Base-by-base conservation (phyloP, 2,329 filamentous ascomycete genomes). In the Rosellinia necatrix region DNA sequence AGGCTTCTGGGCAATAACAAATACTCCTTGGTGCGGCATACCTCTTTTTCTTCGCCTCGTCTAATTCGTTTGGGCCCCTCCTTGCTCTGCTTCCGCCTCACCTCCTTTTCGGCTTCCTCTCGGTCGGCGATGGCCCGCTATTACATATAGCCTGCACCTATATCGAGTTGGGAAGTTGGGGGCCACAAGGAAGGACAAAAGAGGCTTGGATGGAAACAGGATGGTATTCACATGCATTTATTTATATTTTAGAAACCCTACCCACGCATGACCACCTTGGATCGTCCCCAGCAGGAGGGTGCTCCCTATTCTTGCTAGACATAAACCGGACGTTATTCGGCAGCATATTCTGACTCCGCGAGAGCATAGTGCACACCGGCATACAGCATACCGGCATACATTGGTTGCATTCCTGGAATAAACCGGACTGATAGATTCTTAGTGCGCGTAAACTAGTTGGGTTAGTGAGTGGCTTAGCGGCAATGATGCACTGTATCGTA, bases 111-210 rank as follows among this genome's bases (percentile, higher is more conserved):
- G 43, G 29, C 29, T 32, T 47, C 6, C 37, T 44, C 49, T 44
- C 22, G 37, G 49, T 53, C 40, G 25, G 38, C 32, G 24, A 42
- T 38, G 19, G 30, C 43, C 37, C 10, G 44, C 44, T 13, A n/a
- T 30, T 56, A 27, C 47, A 21, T 22, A 40, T 29, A 21, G 7
- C 25, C 21, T 17, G 13, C n/a, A 52, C 42, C 48, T 46, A 53
- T 48, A 22, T 49, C 49, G 30, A 49, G 49, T 21, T 30, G n/a
- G 50, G 46, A 55, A 55, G 51, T 51, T 58, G 51, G 56, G 56
- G 56, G 56, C 46, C 37, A 32, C n/a, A 22, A 37, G n/a, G 19
- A 34, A 12, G 32, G 21, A 24, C 15, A 25, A 15, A 29, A 9
- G 27, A 38, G 35, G 29, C 19, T 48, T 35, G 34, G 44, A 42